phyloP scores from a whole-genome alignment of 306 rosid genomes.

The Amphicarpaea edgeworthii region DNA sequence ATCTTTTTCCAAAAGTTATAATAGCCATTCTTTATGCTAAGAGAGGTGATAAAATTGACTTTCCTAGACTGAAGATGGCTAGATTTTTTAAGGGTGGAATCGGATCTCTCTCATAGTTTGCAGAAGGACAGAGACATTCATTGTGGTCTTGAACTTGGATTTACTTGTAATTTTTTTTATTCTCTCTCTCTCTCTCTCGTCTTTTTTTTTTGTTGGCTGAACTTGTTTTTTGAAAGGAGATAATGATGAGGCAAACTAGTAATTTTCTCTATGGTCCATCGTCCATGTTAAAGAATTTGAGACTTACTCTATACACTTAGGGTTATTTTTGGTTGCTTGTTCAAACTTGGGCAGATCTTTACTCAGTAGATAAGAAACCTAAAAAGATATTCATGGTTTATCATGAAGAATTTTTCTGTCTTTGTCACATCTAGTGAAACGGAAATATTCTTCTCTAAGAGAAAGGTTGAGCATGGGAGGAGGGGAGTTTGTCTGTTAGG shows the following conservation, averaged over 20 bases:
- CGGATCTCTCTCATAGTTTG: slow-evolving; percentile 27
- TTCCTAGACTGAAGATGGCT: slow-evolving; percentile 12
- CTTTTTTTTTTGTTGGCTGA: neutral
- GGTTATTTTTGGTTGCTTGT: slow-evolving; percentile 32
- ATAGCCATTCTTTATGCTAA: neutral
- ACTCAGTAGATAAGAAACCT: too few relatives aligned
- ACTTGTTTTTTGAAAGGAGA: slow-evolving; percentile 3
- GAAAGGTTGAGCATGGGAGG: slow-evolving; percentile 16
- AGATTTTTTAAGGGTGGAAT: slow-evolving; percentile 13
- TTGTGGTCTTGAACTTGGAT: neutral
- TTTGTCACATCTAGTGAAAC: slow-evolving; percentile 7
- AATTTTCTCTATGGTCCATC: neutral
- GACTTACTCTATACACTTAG: slow-evolving; percentile 27
- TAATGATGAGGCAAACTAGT: neutral
- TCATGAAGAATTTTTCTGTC: neutral
- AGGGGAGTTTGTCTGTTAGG: slow-evolving; percentile 2
- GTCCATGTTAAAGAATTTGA: slow-evolving; percentile 30
- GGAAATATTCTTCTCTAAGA: slow-evolving; percentile 17
- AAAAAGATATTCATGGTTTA: too few relatives aligned
- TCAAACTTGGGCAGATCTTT: too few relatives aligned
- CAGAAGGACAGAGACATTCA: slow-evolving; percentile 7
- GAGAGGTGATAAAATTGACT: slow-evolving; percentile 32
- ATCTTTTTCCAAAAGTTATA: slow-evolving; percentile 20
- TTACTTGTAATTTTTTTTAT: neutral
- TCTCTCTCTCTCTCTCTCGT: too few relatives aligned